Evolutionary conservation across 2,329 filamentous ascomycete genomes (phyloP).

Genomic region (Ophiostoma himal-ulmi): DNA sequence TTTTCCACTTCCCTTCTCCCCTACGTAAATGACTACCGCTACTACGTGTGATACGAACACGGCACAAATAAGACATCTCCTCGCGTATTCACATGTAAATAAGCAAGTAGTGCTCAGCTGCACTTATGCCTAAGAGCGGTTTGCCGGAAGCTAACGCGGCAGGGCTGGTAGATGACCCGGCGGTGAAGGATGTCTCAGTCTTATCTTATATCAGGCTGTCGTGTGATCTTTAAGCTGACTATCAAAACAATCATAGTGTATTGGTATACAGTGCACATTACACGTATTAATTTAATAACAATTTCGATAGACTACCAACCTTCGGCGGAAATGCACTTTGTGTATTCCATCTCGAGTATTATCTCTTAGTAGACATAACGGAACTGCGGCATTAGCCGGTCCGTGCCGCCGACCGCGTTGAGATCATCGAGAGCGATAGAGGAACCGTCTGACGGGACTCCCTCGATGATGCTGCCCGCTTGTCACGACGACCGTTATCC

Average conservation of each 20-base stretch:
- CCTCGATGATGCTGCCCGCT: no score
- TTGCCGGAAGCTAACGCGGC: neutral
- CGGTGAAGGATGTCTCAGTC: neutral
- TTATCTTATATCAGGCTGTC: neutral
- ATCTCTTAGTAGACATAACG: no score
- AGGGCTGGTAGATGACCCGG: neutral
- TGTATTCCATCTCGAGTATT: no score
- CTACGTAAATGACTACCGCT: neutral
- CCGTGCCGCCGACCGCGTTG: no score
- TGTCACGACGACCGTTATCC: no score
- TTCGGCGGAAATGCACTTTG: no score
- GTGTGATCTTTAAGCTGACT: neutral
- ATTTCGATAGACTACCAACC: no score
- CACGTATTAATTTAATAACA: no score
- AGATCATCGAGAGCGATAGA: no score
- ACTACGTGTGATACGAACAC: constrained; percentile 3
- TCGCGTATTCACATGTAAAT: neutral
- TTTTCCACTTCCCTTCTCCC: neutral
- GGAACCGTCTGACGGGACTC: no score
- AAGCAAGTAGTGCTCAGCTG: neutral
- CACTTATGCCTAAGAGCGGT: neutral
- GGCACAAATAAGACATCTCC: neutral
- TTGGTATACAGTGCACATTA: no score
- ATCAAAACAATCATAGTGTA: neutral
- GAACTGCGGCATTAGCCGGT: no score